A percentile compares a stretch with the other conserved stretches of the same genome.
phyloP scores from a whole-genome alignment of 2,329 filamentous ascomycete species.

The Scedosporium dehoogii region DNA sequence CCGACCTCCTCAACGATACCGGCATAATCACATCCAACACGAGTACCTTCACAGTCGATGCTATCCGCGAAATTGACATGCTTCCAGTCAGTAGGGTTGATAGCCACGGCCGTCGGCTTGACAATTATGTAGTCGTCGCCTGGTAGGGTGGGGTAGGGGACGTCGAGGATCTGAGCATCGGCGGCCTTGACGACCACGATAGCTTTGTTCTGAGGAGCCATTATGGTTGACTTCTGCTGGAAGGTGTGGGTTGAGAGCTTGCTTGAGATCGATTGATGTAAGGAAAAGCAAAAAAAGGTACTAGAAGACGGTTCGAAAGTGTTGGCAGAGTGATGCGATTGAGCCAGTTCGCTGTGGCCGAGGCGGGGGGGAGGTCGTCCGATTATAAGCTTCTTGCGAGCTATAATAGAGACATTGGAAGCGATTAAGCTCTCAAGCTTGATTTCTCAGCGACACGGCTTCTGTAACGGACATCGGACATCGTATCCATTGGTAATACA shows the following conservation, averaged over 20 bases:
- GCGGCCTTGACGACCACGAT: slow-evolving; percentile 4
- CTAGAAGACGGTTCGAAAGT: too few species aligned
- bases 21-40: slow-evolving; percentile 35
- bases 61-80: slow-evolving; percentile 16
- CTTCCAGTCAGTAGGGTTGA: slow-evolving; percentile 29
- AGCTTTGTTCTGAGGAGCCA: slow-evolving; percentile 4
- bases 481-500: too few species aligned
- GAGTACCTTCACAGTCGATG: slow-evolving; percentile 12
- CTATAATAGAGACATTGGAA: neutral
- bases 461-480: neutral
- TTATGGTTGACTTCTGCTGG: neutral
- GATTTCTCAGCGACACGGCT: neutral
- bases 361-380: neutral
- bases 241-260: neutral
- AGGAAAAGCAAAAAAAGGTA: neutral
- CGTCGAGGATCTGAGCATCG: slow-evolving; percentile 20
- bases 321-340: too few species aligned
- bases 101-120: slow-evolving; percentile 22
- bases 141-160: slow-evolving; percentile 12
- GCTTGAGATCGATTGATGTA: neutral
- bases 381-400: neutral
- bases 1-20: slow-evolving; percentile 37
- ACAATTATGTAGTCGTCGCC: slow-evolving; percentile 22
- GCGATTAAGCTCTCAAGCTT: neutral
- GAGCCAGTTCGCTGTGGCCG: too few species aligned